These are phyloP conservation scores for Carex scoparia DNA, from an alignment of 176 grass and related monocot genomes.

Conservation along the genomic window DNA sequence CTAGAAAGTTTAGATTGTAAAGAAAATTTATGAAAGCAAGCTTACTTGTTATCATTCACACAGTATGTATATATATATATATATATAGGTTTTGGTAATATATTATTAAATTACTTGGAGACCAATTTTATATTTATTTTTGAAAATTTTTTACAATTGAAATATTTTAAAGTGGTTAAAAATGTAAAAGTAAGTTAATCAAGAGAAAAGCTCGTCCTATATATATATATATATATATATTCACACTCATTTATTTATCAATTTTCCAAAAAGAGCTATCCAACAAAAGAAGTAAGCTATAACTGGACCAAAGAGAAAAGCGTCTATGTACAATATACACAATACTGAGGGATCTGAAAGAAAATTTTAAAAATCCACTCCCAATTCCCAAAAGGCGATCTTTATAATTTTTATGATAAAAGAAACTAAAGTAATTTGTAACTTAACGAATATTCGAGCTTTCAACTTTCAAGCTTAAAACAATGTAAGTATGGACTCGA, in stretches of 20 bases:
- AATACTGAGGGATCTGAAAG: background rate
- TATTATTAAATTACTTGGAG: too few species aligned
- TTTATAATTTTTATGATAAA: background rate
- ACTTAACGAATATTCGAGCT: background rate
- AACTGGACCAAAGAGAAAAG: background rate
- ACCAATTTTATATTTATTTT: too few species aligned
- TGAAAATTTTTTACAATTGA: too few species aligned
- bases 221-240: background rate
- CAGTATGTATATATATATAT: too few species aligned
- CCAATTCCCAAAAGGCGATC: background rate
- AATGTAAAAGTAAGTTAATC: too few species aligned
- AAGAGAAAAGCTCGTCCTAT: too few species aligned
- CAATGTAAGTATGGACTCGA: too few species aligned
- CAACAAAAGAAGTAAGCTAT: background rate
- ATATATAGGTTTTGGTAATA: too few species aligned
- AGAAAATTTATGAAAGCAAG: background rate
- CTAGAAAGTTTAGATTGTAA: too few species aligned
- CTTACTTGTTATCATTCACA: background rate
- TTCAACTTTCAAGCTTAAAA: background rate
- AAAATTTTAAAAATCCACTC: background rate
- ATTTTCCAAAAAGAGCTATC: background rate
- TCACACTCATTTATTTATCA: background rate
- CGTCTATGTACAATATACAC: background rate
- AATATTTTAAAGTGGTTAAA: too few species aligned
- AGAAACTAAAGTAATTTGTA: background rate